Evolutionary conservation across 2,329 filamentous ascomycete genomes (phyloP).

Genomic region (Magnaporthiopsis rhizophila): DNA sequence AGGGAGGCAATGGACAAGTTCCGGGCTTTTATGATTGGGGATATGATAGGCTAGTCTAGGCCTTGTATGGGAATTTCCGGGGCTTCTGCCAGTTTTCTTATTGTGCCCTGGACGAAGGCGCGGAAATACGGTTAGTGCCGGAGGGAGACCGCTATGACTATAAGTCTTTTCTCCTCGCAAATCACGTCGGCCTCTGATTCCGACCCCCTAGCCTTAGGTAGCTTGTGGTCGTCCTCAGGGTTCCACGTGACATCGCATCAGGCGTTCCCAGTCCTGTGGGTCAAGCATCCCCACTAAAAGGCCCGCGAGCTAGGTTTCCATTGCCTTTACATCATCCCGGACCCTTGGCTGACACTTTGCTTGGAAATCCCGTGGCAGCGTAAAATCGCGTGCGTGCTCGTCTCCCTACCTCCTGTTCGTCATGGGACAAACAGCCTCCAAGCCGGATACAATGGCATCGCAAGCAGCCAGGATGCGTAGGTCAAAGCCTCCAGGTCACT

Average conservation of each 20-base stretch:
- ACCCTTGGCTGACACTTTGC: not conserved
- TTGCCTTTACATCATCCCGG: not conserved
- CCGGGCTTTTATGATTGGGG: constrained; percentile 67
- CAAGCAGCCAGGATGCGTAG: constrained; percentile 21
- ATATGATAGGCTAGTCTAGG: constrained; percentile 36
- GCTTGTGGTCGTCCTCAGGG: not conserved
- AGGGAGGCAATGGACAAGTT: constrained; percentile 78
- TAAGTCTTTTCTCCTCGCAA: too few species aligned
- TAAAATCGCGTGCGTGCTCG: not conserved
- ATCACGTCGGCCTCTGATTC: too few species aligned
- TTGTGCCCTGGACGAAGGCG: not conserved
- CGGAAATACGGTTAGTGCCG: not conserved
- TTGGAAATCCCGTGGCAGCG: not conserved
- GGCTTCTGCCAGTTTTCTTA: not conserved
- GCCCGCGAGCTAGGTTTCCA: not conserved
- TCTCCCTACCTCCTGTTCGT: not conserved
- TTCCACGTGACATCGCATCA: not conserved
- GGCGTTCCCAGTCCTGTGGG: not conserved
- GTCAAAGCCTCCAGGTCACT: constrained; percentile 6
- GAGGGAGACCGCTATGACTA: too few species aligned
- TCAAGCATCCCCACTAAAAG: not conserved
- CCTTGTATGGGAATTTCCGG: not conserved
- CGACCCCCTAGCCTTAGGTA: too few species aligned
- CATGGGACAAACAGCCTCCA: constrained; percentile 1
- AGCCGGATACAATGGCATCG: constrained; percentile 14